Evolutionary conservation across 2,329 filamentous ascomycete genomes (phyloP).

Genomic region (Penicillium sp.): DNA sequence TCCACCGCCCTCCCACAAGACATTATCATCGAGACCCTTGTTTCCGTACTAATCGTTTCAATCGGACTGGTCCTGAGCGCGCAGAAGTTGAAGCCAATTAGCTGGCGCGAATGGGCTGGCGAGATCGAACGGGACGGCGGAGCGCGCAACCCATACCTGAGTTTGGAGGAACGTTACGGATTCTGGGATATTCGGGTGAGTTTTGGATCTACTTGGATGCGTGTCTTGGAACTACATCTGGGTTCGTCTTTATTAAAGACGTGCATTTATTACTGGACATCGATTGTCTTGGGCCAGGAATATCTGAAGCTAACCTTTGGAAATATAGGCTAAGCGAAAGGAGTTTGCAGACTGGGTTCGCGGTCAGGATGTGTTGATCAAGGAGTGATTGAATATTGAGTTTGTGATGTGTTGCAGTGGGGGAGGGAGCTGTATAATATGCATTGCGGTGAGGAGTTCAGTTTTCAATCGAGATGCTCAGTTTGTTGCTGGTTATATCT

Average conservation of each 20-base stretch:
- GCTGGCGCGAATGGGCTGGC: constrained; percentile 74
- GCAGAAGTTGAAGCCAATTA: constrained; percentile 79
- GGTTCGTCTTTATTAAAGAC: not conserved
- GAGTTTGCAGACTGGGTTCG: constrained; percentile 75
- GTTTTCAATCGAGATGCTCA: constrained; percentile 8
- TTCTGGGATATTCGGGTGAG: constrained; percentile 84
- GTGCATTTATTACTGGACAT: not conserved
- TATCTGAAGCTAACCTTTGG: constrained; percentile 13
- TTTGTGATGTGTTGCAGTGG: constrained; percentile 2
- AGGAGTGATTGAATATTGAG: constrained; percentile 22
- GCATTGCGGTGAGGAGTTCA: constrained; percentile 17
- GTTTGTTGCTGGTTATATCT: not conserved
- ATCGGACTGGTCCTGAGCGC: constrained; percentile 77
- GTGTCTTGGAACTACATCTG: not conserved
- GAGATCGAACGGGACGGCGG: constrained; percentile 67
- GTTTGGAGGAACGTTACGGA: constrained; percentile 74
- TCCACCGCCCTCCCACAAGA: constrained; percentile 69
- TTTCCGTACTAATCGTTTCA: constrained; percentile 76
- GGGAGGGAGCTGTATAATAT: constrained; percentile 21
- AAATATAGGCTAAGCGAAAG: constrained; percentile 57
- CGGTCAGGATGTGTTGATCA: constrained; percentile 31
- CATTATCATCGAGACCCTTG: constrained; percentile 80
- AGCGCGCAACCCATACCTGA: constrained; percentile 73
- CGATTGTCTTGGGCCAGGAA: not conserved
- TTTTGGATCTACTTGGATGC: constrained; percentile 7